These are phyloP conservation scores for Arthrobotrys pseudoclavata DNA, from an alignment of 2,329 filamentous ascomycete species.

Conservation along the genomic window DNA sequence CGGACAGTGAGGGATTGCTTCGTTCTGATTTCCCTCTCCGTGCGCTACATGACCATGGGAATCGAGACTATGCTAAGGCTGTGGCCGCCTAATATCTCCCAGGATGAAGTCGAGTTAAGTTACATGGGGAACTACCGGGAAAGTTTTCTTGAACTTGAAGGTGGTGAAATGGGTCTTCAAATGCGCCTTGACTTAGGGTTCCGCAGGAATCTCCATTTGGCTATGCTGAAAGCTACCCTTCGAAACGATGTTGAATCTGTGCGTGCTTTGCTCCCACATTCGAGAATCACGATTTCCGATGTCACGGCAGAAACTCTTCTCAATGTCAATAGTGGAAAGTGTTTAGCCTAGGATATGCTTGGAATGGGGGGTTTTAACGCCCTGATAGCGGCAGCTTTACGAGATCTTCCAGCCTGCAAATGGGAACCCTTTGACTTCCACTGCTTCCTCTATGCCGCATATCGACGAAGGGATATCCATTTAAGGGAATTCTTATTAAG, in stretches of 20 bases:
- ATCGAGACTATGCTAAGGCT: neutral
- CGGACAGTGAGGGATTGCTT: neutral
- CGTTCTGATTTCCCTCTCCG: neutral
- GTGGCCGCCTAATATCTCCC: neutral
- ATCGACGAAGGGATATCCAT: neutral
- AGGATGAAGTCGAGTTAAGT: neutral
- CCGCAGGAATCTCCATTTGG: neutral
- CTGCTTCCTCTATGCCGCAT: neutral
- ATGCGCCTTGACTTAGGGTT: neutral
- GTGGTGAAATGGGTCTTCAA: neutral
- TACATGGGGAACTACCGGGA: neutral
- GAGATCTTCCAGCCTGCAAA: neutral
- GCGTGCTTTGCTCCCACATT: neutral
- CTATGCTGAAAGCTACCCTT: neutral
- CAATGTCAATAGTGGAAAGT: neutral
- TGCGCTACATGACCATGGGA: neutral
- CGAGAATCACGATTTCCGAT: neutral
- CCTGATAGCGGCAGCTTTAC: neutral
- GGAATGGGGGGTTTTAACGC: neutral
- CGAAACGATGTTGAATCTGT: neutral
- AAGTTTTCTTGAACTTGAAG: neutral
- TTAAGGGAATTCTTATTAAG: neutral
- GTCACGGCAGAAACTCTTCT: neutral
- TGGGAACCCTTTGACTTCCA: neutral
- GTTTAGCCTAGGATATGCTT: neutral